Evolutionary conservation across 2,329 filamentous ascomycete species (phyloP).

Genomic region (Talaromyces sp.): DNA sequence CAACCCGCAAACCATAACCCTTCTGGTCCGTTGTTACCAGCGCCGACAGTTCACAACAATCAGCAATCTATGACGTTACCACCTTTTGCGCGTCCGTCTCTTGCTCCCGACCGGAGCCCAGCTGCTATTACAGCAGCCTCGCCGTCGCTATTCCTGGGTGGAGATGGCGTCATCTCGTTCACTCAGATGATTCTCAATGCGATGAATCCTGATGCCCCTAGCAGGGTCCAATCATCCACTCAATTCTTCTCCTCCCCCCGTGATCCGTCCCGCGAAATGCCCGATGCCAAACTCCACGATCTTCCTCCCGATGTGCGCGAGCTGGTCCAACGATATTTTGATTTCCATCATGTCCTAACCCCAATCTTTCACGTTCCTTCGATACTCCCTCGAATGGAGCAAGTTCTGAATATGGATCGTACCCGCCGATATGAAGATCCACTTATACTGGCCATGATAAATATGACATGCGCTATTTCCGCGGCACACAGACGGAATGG

Average conservation of each 20-base stretch:
- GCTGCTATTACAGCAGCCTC: slow-evolving; percentile 18
- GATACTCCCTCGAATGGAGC: slow-evolving; percentile 16
- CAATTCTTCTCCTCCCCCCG: slow-evolving; percentile 19
- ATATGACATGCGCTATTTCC: slow-evolving; percentile 21
- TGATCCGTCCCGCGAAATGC: slow-evolving; percentile 20
- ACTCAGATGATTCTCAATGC: slow-evolving; percentile 21
- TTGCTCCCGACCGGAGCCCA: slow-evolving; percentile 3
- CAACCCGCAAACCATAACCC: background rate
- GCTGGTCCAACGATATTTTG: slow-evolving; percentile 19
- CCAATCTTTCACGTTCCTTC: slow-evolving; percentile 19
- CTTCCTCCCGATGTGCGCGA: slow-evolving; percentile 18
- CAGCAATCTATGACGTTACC: slow-evolving; percentile 4
- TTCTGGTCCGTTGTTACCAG: slow-evolving; percentile 8
- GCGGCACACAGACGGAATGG: slow-evolving; percentile 16
- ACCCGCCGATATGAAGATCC: slow-evolving; percentile 14
- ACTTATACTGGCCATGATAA: slow-evolving; percentile 17
- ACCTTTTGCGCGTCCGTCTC: background rate
- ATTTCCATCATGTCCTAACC: slow-evolving; percentile 20
- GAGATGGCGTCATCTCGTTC: slow-evolving; percentile 19
- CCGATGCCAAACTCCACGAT: slow-evolving; percentile 20
- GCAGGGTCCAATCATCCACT: slow-evolving; percentile 17
- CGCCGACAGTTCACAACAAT: background rate
- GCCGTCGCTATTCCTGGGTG: slow-evolving; percentile 18
- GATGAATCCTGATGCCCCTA: slow-evolving; percentile 18
- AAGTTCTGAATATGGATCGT: slow-evolving; percentile 13